Conservation (phyloP, 257 asterid species). For the Gardenia jasminoides region DNA sequence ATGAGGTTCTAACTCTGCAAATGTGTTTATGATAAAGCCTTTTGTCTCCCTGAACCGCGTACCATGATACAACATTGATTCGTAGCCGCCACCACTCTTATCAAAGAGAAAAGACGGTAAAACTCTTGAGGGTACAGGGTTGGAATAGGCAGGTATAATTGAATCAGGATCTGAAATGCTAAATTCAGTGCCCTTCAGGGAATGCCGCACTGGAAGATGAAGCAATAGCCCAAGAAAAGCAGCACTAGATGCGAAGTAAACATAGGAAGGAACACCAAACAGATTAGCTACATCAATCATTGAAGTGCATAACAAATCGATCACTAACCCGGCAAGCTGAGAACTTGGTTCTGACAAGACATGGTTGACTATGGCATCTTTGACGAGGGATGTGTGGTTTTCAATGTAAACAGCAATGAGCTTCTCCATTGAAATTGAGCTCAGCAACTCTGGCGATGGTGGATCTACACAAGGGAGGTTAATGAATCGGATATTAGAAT, state of each 20-base stretch:
- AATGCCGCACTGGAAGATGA: slow-evolving; percentile 9
- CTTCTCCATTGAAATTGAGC: neutral
- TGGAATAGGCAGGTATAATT: neutral
- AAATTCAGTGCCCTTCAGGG: neutral
- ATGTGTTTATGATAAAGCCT: slow-evolving; percentile 5
- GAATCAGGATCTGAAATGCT: slow-evolving; percentile 5
- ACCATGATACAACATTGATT: neutral
- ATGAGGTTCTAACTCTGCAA: slow-evolving; percentile 1
- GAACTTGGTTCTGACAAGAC: neutral
- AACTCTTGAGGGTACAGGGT: neutral
- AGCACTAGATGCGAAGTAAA: slow-evolving; percentile 8
- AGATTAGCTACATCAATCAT: slow-evolving; percentile 14
- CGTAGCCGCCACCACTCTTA: neutral
- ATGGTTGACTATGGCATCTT: slow-evolving; percentile 1
- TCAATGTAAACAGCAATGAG: neutral
- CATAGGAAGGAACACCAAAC: slow-evolving; percentile 1
- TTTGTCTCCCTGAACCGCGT: neutral
- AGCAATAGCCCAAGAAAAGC: slow-evolving; percentile 17
- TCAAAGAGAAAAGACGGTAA: slow-evolving; percentile 5
- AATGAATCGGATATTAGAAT: slow-evolving; percentile 4
- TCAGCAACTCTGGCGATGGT: neutral
- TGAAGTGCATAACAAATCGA: slow-evolving; percentile 8
- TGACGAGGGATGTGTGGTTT: slow-evolving; percentile 3
- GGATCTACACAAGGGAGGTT: slow-evolving; percentile 5
- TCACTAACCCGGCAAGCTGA: slow-evolving; percentile 5